Evolutionary conservation across 768 basidiomycete genomes (phyloP), one percentile per base, ranked within the genome.

Genomic region (Amanita pseudoporphyria): DNA sequence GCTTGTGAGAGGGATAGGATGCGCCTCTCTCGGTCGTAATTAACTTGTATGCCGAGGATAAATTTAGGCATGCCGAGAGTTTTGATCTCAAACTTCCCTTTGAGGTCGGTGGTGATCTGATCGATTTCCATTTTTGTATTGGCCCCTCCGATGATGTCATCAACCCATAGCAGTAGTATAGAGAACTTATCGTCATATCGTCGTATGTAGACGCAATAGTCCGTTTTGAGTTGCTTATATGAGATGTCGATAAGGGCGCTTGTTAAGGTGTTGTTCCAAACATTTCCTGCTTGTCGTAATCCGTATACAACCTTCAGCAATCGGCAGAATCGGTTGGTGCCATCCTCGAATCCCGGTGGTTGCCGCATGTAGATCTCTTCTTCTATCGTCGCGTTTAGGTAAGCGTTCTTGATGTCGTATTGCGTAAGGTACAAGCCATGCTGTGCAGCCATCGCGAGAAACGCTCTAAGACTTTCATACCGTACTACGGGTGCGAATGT

Each of bases 21-120:
- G 7, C 58, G 52, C 3, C 48, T 18, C 12, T 56, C 24, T 1
- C 43, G 22, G 33, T 62, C 52, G 3, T 56, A 54, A 2, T 48
- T 42, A 16, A 72, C 52, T 26, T 65, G 55, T 16, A 71, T 59
- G 5, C 68, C 65, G 4, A 72, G 52, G 3, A 70, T 49, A 52
- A 58, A 62, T 19, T 38, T 54, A 2, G 64, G 58, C 31, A 53
- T 47, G 0, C 70, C 62, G 0, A n/a, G n/a, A n/a, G n/a, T n/a
- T n/a, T n/a, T n/a, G n/a, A n/a, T n/a, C n/a, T n/a, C n/a, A n/a
- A n/a, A n/a, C n/a, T n/a, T n/a, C n/a, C n/a, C n/a, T n/a, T n/a
- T n/a, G n/a, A n/a, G 50, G 53, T 6, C 71, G 52, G 39, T 64
- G 52, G 10, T 36, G 16, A 44, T 63, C 53, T 24, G 62, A 21